Conservation (phyloP, 805 yeast genomes). For the Wickerhamomyces rabaulensis region DNA sequence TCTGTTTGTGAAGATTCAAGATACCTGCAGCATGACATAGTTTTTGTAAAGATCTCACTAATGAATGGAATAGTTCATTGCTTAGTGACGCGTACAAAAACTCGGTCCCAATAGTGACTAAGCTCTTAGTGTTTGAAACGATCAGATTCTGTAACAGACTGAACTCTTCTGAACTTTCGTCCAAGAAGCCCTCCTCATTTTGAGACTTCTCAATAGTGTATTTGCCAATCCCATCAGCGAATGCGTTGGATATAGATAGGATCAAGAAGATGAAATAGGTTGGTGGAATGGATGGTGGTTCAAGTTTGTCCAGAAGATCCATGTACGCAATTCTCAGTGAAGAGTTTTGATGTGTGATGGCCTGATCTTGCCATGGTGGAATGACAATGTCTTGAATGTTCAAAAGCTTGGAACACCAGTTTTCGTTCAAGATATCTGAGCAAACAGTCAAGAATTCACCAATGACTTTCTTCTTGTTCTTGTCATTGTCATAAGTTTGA, state of each 20-base stretch:
- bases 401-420: slow-evolving; percentile 27
- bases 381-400: slow-evolving; percentile 28
- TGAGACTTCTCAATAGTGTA: slow-evolving; percentile 39
- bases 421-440: slow-evolving; percentile 28
- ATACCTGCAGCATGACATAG: slow-evolving; percentile 80
- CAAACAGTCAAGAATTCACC: slow-evolving; percentile 46
- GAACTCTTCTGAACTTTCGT: slow-evolving; percentile 8
- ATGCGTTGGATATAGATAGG: slow-evolving; percentile 42
- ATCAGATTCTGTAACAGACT: slow-evolving; percentile 24
- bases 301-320: slow-evolving; percentile 76
- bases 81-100: slow-evolving; percentile 67
- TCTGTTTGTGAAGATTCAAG: slow-evolving; percentile 46
- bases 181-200: slow-evolving; percentile 10
- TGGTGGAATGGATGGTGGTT: slow-evolving; percentile 64
- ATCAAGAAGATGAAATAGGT: slow-evolving; percentile 60
- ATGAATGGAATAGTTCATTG: slow-evolving; percentile 57
- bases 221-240: slow-evolving; percentile 66
- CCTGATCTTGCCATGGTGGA: slow-evolving; percentile 18
- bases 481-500: slow-evolving; percentile 52
- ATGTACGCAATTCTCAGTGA: slow-evolving; percentile 50
- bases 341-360: slow-evolving; percentile 40
- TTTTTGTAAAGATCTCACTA: slow-evolving; percentile 73
- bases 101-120: slow-evolving; percentile 41
- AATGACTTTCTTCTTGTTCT: slow-evolving; percentile 56
- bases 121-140: slow-evolving; percentile 29